phyloP scores from a whole-genome alignment of 495 filamentous ascomycete genomes.

The Parmelia sp. region DNA sequence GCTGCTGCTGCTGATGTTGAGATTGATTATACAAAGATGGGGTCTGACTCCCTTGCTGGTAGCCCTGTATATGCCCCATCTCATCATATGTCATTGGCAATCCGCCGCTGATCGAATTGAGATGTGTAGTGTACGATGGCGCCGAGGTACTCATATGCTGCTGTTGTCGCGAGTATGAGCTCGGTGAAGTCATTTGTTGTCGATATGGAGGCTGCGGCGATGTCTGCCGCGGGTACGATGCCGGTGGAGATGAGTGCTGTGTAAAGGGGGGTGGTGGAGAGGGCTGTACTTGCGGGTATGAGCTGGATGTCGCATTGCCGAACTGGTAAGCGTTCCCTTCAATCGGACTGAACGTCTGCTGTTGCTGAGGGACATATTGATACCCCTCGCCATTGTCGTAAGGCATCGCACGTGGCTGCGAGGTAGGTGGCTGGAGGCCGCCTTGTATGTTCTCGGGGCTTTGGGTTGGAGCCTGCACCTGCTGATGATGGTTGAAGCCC shows the following conservation, averaged over 20 bases:
- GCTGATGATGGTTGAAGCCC: conserved; percentile 8
- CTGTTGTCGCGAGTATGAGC: conserved; percentile 5
- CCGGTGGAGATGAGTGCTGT: not conserved
- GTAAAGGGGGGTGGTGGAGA: conserved; percentile 1
- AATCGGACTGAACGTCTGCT: conserved; percentile 15
- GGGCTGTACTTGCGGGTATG: conserved; percentile 14
- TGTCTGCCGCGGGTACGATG: not conserved
- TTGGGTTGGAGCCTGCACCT: conserved; percentile 4
- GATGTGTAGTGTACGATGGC: conserved; percentile 9
- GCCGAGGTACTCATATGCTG: conserved; percentile 9
- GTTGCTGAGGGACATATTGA: conserved; percentile 22
- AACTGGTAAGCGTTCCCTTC: conserved; percentile 11
- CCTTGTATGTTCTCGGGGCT: conserved; percentile 23
- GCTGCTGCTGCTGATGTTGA: conserved; percentile 14
- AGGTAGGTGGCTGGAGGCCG: conserved; percentile 18
- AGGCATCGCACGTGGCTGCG: conserved; percentile 18
- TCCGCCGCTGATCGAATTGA: conserved; percentile 6
- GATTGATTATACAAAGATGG: conserved; percentile 8
- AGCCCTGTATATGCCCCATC: conserved; percentile 5
- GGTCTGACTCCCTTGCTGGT: conserved; percentile 1
- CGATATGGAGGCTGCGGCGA: conserved; percentile 5
- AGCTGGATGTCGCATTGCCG: conserved; percentile 4
- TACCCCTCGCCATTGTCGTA: conserved; percentile 17
- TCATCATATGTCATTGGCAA: conserved; percentile 14
- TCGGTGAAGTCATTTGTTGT: not conserved